Conservation (phyloP, 306 rosid species). For the Vachellia collinsii region DNA sequence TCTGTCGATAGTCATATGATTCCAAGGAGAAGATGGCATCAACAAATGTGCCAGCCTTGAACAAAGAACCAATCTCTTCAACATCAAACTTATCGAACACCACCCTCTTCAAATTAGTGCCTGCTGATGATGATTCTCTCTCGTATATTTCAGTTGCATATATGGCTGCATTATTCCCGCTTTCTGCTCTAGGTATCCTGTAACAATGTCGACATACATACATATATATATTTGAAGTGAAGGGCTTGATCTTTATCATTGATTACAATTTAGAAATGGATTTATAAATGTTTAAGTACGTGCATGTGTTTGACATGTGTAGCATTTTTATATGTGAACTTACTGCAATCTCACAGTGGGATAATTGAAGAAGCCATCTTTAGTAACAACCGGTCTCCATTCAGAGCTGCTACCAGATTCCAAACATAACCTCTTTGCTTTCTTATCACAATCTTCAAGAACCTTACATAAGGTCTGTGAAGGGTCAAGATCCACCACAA, state of each 20-base stretch:
- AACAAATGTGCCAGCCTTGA: slow-evolving; percentile 61
- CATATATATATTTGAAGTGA: slow-evolving; percentile 18
- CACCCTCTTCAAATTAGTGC: slow-evolving; percentile 57
- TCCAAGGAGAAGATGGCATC: slow-evolving; percentile 86
- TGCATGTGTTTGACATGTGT: neutral
- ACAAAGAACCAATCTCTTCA: slow-evolving; percentile 65
- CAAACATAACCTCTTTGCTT: slow-evolving; percentile 51
- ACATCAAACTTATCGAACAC: slow-evolving; percentile 71
- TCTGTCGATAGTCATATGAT: slow-evolving; percentile 75
- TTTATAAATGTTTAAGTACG: too few species aligned
- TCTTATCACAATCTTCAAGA: slow-evolving; percentile 76
- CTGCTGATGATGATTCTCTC: slow-evolving; percentile 55
- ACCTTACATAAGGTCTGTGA: slow-evolving; percentile 66
- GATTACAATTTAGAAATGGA: too few species aligned
- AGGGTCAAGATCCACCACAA: slow-evolving; percentile 59
- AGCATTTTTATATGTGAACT: slow-evolving; percentile 43
- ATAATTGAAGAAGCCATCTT: slow-evolving; percentile 66
- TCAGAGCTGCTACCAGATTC: slow-evolving; percentile 75
- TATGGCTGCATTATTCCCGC: slow-evolving; percentile 42
- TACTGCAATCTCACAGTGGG: slow-evolving; percentile 90
- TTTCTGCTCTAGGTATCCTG: slow-evolving; percentile 77
- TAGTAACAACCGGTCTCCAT: slow-evolving; percentile 74
- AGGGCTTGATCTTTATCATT: neutral
- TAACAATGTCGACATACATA: slow-evolving; percentile 5
- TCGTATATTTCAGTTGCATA: slow-evolving; percentile 87